Conservation (phyloP, 345 rosid species). For the Geranium brycei region DNA sequence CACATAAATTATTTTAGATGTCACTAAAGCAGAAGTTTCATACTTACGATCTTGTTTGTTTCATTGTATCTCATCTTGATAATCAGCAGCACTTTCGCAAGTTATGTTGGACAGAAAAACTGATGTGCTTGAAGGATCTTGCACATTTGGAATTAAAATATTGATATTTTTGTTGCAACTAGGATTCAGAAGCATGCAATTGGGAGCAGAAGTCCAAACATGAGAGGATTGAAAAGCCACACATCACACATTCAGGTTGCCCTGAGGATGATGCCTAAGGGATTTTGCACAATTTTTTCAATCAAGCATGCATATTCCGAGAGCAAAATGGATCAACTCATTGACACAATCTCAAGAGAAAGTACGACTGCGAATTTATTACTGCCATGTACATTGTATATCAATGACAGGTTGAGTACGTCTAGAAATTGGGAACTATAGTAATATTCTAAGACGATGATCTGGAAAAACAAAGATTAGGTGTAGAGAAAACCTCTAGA, state of each 20-base stretch:
- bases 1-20: background rate
- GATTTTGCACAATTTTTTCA: background rate
- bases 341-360: background rate
- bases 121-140: slow-evolving; percentile 48
- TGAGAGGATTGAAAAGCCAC: slow-evolving; percentile 23
- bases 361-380: too few relatives aligned
- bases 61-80: slow-evolving; percentile 70
- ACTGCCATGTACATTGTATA: background rate
- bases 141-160: slow-evolving; percentile 38
- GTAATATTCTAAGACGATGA: too few relatives aligned
- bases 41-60: slow-evolving; percentile 51
- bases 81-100: slow-evolving; percentile 51
- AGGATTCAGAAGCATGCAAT: slow-evolving; percentile 29
- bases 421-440: too few relatives aligned
- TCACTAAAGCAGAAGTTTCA: background rate
- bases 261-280: slow-evolving; percentile 41
- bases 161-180: slow-evolving; percentile 28
- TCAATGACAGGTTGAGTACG: background rate
- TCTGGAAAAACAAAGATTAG: too few relatives aligned
- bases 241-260: slow-evolving; percentile 25
- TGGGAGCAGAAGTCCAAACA: slow-evolving; percentile 1
- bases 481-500: slow-evolving; percentile 26
- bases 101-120: slow-evolving; percentile 44
- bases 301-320: background rate
- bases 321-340: too few relatives aligned